Base-by-base conservation (phyloP, 2,329 filamentous ascomycete genomes). In the Fonsecaea multimorphosa region DNA sequence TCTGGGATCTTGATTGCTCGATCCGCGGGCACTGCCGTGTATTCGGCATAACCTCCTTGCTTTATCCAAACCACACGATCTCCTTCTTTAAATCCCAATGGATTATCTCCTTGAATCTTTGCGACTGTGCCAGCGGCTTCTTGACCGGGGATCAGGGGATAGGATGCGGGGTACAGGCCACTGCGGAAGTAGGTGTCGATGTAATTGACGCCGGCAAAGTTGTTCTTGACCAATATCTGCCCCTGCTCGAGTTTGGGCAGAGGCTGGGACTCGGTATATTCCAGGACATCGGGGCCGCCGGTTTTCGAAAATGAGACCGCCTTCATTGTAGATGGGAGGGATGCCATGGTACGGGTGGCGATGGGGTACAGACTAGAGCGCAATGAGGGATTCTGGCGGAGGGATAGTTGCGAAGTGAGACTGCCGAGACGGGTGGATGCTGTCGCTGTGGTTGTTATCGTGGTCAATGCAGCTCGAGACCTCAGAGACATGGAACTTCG, bases 121-220 rank as follows among this genome's bases (percentile, higher is more conserved):
- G 88, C 87, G 69, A 97, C 80, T 46, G 84, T 87, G 67, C 93
- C 93, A 64, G 87, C 85, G 65, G 85, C 91, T 81, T 97, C 93
- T 73, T 90, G 89, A 68, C 93, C 93, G 22, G 94, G 88, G 58
- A 89, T 88, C 72, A 91, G 85, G 3, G 93, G 93, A 72, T 91
- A 87, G 1, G 80, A 81, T 16, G 66, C 59, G 11, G 83, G 81
- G 82, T 97, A 97, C 58, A 96, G 86, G 11, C 93, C 93, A 12
- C 85, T 87, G 76, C 93, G 92, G 85, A 93, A 96, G 80, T 97
- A 96, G 44, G 86, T 96, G 78, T 97, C 93, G 74, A 97, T 96
- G 80, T 86, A 97, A 80, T 97, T 97, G 67, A 97, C 82, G 66
- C 93, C 93, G 56, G 90, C 84, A 75, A 86, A 91, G 69, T 89